phyloP scores from a whole-genome alignment of 805 yeast genomes.

The Nakazawaea anatomiae region DNA sequence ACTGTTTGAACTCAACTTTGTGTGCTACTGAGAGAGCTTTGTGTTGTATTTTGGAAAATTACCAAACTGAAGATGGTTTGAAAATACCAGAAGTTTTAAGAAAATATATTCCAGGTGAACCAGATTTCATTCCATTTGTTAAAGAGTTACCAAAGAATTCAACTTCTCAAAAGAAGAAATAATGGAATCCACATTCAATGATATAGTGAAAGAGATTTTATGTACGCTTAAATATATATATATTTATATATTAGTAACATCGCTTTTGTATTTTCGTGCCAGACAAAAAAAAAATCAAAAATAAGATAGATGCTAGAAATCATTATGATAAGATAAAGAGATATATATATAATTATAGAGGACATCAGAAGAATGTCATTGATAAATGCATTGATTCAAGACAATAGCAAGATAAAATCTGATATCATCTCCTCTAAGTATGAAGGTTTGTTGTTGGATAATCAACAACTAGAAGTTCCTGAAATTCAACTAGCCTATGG shows the following conservation, averaged over 20 bases:
- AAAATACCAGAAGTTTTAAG: constrained; percentile 92
- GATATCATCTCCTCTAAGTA: constrained; percentile 5
- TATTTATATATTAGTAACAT: too few relatives aligned
- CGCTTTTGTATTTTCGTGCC: too few relatives aligned
- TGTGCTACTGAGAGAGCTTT: constrained; percentile 98
- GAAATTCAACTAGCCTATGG: constrained; percentile 13
- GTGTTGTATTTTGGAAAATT: constrained; percentile 95
- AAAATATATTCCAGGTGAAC: constrained; percentile 96
- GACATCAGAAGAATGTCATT: constrained; percentile 1
- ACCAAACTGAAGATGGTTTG: constrained; percentile 95
- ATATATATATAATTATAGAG: too few relatives aligned
- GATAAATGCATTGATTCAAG: constrained; percentile 6
- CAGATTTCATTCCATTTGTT: constrained; percentile 87
- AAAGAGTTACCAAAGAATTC: constrained; percentile 94
- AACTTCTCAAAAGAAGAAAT: constrained; percentile 62
- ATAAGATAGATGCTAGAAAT: not conserved
- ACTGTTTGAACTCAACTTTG: constrained; percentile 94
- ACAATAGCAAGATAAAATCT: constrained; percentile 1
- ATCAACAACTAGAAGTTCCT: not conserved
- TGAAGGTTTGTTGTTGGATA: constrained; percentile 1
- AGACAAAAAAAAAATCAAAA: not conserved
- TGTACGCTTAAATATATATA: too few relatives aligned
- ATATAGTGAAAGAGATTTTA: too few relatives aligned
- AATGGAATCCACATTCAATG: not conserved
- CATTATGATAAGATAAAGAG: not conserved